phyloP scores from a whole-genome alignment of 2,329 filamentous ascomycete species.

The Fusarium papillatum region DNA sequence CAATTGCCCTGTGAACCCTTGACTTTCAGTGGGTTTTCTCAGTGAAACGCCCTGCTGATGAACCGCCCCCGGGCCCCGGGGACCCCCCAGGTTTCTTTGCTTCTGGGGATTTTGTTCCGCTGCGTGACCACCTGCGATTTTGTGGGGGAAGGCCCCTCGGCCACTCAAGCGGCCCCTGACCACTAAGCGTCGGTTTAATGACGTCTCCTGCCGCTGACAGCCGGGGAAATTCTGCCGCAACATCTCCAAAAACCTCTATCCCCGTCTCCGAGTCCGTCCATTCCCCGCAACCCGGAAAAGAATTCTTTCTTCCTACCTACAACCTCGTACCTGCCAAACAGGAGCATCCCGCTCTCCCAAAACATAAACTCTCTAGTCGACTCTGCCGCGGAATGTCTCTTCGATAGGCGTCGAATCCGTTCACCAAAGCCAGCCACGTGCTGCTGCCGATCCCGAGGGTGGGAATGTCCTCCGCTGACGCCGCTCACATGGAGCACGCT shows the following conservation, averaged over 20 bases:
- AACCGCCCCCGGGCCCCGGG: not conserved
- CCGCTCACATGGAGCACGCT: constrained; percentile 69
- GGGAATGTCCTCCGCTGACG: constrained; percentile 70
- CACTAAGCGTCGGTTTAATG: constrained; percentile 44
- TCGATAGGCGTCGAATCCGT: constrained; percentile 32
- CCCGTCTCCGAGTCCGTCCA: constrained; percentile 26
- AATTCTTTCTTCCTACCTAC: constrained; percentile 10
- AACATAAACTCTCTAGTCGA: constrained; percentile 2
- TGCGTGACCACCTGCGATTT: constrained; percentile 38
- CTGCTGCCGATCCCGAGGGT: constrained; percentile 27
- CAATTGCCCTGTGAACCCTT: constrained; percentile 2
- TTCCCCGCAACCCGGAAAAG: constrained; percentile 15
- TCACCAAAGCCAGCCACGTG: constrained; percentile 41
- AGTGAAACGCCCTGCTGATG: not conserved
- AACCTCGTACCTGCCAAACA: not conserved
- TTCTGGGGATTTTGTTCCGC: constrained; percentile 31
- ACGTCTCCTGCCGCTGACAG: constrained; percentile 44
- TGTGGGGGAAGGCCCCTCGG: constrained; percentile 28
- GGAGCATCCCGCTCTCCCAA: constrained; percentile 13
- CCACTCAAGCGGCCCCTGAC: constrained; percentile 20
- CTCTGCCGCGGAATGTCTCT: constrained; percentile 42
- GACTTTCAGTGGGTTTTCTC: not conserved
- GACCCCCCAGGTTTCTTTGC: constrained; percentile 10
- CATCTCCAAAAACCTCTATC: constrained; percentile 38
- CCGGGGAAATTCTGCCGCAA: constrained; percentile 46